Conservation (phyloP, 352 stramenopile genomes). For the Peronospora belbahrii region DNA sequence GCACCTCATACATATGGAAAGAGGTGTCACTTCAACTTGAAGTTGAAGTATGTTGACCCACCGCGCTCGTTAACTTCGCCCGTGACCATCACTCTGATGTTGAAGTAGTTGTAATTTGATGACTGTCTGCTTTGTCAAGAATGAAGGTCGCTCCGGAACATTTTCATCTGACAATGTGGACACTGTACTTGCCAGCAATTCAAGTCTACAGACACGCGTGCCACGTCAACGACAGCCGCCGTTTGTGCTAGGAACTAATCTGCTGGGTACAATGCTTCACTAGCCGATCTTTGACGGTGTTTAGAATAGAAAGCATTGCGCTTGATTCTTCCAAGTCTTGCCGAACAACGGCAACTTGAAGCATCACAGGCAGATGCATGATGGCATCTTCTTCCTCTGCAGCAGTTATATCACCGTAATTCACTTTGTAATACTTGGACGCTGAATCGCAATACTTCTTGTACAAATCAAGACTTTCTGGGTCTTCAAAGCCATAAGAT, state of each 20-base stretch:
- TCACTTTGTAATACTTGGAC: slow-evolving; percentile 81
- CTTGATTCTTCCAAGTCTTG: slow-evolving; percentile 58
- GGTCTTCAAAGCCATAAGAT: slow-evolving; percentile 69
- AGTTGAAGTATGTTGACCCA: slow-evolving; percentile 12
- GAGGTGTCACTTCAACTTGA: slow-evolving; percentile 17
- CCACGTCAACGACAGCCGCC: not conserved
- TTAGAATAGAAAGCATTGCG: slow-evolving; percentile 70
- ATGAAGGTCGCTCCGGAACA: no score
- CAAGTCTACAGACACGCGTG: not conserved
- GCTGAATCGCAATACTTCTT: slow-evolving; percentile 81
- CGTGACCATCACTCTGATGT: not conserved
- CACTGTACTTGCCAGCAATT: no score
- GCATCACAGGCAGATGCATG: slow-evolving; percentile 86
- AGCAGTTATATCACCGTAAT: slow-evolving; percentile 65
- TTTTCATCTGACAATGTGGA: no score
- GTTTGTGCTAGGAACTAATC: slow-evolving; percentile 32
- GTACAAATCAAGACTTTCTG: slow-evolving; percentile 70
- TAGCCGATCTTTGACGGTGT: slow-evolving; percentile 65
- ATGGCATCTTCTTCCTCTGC: slow-evolving; percentile 85
- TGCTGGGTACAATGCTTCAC: slow-evolving; percentile 45
- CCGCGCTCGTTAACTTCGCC: not conserved
- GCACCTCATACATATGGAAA: slow-evolving; percentile 24
- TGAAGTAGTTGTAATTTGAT: no score
- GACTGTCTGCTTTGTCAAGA: no score
- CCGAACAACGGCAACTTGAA: slow-evolving; percentile 68